Conservation (phyloP, 371 early-diverging fungal genomes). For the Fennellomyces sp. region DNA sequence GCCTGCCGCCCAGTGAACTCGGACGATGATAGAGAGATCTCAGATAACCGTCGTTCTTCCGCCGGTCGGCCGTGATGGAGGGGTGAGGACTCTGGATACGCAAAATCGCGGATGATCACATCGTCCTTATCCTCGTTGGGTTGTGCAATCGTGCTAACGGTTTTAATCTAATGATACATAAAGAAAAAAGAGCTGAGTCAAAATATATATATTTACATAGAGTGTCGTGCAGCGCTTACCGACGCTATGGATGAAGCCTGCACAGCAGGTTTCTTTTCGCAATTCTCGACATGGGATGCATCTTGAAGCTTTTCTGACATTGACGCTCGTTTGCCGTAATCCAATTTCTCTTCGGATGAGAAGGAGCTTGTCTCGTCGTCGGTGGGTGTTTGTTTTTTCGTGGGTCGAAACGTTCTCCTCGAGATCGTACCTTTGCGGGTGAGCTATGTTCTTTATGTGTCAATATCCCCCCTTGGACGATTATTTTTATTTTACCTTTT, state of each 20-base stretch:
- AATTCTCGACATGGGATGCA: background rate
- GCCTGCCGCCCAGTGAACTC: constrained; percentile 49
- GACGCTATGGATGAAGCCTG: background rate
- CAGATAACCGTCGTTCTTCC: constrained; percentile 19
- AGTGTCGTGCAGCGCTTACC: background rate
- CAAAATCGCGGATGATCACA: constrained; percentile 69
- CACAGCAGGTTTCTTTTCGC: background rate
- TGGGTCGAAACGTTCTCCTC: constrained; percentile 5
- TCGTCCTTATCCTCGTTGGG: background rate
- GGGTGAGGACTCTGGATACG: constrained; percentile 61
- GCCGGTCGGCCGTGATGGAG: constrained; percentile 54
- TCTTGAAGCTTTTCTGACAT: background rate
- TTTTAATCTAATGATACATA: constrained; percentile 1
- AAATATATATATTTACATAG: background rate
- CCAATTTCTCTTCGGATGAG: background rate
- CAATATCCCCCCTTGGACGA: constrained; percentile 16
- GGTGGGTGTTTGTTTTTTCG: background rate
- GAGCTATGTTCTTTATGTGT: background rate
- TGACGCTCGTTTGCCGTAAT: background rate
- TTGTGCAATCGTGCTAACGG: background rate
- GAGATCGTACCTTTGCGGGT: constrained; percentile 6
- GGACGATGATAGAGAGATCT: constrained; percentile 26
- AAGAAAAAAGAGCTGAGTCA: background rate
- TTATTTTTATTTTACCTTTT: constrained; percentile 26
- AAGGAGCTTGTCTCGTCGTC: background rate